Conservation (phyloP, 192 early-diverging fungal species). For the Linderina pennispora region DNA sequence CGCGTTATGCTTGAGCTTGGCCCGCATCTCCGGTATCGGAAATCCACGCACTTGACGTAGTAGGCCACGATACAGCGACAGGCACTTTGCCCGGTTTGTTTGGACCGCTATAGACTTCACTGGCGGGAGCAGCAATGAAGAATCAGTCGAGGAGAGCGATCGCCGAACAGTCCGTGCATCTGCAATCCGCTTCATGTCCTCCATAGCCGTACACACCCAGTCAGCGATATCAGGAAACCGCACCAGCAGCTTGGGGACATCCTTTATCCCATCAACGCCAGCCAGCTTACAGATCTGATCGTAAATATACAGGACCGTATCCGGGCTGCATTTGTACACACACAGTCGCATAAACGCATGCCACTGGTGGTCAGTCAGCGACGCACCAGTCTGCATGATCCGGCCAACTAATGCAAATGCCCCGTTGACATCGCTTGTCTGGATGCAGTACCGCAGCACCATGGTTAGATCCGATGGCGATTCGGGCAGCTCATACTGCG, state of each 20-base stretch:
- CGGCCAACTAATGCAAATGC: constrained; percentile 1
- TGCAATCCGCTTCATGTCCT: background rate
- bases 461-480: background rate
- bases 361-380: constrained; percentile 9
- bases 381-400: constrained; percentile 5
- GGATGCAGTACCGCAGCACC: background rate
- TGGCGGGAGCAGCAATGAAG: background rate
- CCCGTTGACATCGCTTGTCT: background rate
- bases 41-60: constrained; percentile 7
- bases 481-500: constrained; percentile 4
- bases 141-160: too few species aligned
- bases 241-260: background rate
- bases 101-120: too few species aligned
- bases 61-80: constrained; percentile 20
- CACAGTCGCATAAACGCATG: constrained; percentile 1
- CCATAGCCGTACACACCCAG: background rate
- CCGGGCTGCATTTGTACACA: background rate
- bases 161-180: background rate
- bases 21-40: constrained; percentile 14
- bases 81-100: background rate
- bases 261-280: background rate
- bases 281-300: background rate
- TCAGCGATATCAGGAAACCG: background rate
- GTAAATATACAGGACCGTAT: background rate
- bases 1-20: constrained; percentile 25